These are phyloP conservation scores for Clavulina sp. DNA, from an alignment of 768 basidiomycete genomes.

Conservation along the genomic window DNA sequence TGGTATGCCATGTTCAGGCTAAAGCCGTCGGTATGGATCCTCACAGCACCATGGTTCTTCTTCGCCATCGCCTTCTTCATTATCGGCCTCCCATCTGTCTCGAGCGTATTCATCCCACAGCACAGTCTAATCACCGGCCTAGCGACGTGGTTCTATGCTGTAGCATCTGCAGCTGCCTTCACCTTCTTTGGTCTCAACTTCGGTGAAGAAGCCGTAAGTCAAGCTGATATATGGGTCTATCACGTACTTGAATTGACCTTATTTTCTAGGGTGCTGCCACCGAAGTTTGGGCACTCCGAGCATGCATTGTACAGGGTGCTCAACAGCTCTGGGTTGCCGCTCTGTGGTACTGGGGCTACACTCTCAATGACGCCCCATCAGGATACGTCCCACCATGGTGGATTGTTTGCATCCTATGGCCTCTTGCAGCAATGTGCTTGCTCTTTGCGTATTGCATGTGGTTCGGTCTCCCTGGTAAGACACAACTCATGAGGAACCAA, in stretches of 20 bases:
- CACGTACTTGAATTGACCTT: background rate
- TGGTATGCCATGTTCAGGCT: conserved; percentile 86
- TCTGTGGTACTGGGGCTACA: conserved; percentile 90
- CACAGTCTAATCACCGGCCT: conserved; percentile 53
- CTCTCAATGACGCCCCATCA: conserved; percentile 36
- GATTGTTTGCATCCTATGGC: conserved; percentile 71
- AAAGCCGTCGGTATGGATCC: conserved; percentile 73
- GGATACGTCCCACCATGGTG: conserved; percentile 59
- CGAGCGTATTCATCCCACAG: conserved; percentile 35
- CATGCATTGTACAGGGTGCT: conserved; percentile 85
- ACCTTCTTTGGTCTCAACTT: conserved; percentile 91
- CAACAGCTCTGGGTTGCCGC: conserved; percentile 94
- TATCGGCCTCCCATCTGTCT: conserved; percentile 72
- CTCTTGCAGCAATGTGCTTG: conserved; percentile 56
- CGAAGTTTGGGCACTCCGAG: conserved; percentile 82
- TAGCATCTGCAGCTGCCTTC: conserved; percentile 87
- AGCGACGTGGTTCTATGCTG: conserved; percentile 82
- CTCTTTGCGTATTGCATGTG: conserved; percentile 70
- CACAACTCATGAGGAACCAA: background rate
- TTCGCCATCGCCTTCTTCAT: conserved; percentile 82
- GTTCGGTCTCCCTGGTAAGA: conserved; percentile 66
- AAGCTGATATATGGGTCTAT: background rate
- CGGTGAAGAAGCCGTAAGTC: conserved; percentile 78
- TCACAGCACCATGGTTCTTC: conserved; percentile 80
- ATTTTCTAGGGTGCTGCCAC: conserved; percentile 67